Conservation (phyloP, 805 yeast genomes). For the Ogataea glucozyma region DNA sequence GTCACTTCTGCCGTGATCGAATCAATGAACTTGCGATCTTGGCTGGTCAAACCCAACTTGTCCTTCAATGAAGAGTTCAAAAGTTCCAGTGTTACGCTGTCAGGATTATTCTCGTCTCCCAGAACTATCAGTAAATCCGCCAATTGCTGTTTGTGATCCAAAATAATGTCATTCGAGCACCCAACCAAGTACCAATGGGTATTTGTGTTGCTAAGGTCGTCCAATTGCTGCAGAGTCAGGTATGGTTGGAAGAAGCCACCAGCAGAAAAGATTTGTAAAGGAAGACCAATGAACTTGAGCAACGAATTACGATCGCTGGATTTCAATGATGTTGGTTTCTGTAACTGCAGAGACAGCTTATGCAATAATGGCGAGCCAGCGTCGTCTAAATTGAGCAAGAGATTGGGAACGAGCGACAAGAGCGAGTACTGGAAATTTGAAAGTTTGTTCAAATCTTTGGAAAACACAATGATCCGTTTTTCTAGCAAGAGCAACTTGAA, state of each 20-base stretch:
- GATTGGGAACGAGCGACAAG: constrained; percentile 79
- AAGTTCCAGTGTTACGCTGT: constrained; percentile 43
- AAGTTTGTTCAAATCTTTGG: constrained; percentile 74
- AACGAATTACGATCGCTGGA: constrained; percentile 79
- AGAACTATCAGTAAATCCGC: constrained; percentile 76
- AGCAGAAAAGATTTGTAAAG: constrained; percentile 79
- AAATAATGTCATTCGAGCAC: constrained; percentile 78
- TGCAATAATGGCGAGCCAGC: constrained; percentile 75
- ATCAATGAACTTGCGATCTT: constrained; percentile 78
- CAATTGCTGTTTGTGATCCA: constrained; percentile 59
- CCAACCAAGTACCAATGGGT: constrained; percentile 76
- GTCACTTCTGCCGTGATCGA: constrained; percentile 52
- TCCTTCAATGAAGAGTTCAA: constrained; percentile 44
- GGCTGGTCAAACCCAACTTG: constrained; percentile 47
- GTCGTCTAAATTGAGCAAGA: constrained; percentile 69
- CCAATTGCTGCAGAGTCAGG: constrained; percentile 88
- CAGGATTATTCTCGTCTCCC: constrained; percentile 41
- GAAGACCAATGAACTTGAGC: constrained; percentile 80
- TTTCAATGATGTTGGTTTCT: constrained; percentile 64
- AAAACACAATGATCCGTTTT: constrained; percentile 70
- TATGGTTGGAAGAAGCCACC: constrained; percentile 93
- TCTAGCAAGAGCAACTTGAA: constrained; percentile 81
- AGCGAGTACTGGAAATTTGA: constrained; percentile 84
- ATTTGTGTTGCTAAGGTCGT: constrained; percentile 58
- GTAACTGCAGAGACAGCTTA: constrained; percentile 50